phyloP scores from a whole-genome alignment of 1,284 basidiomycete species.

The Anthracocystis setariae region DNA sequence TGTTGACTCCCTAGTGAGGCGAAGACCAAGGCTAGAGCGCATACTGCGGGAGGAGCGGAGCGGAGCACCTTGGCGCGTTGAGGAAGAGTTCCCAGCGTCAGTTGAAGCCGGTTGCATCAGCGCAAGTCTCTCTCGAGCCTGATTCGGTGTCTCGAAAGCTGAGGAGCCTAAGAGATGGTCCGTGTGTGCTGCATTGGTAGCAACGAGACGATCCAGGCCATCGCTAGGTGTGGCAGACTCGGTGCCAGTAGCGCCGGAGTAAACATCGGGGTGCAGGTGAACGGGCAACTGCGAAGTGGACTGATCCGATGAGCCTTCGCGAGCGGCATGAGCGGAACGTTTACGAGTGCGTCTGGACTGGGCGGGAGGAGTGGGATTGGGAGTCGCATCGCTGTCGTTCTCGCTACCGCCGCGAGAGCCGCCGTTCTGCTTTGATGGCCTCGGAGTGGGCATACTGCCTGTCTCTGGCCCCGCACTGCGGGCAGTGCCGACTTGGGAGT shows the following conservation, averaged over 20 bases:
- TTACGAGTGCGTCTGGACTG: conserved; percentile 29
- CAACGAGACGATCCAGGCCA: neutral
- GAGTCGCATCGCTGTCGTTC: conserved; percentile 25
- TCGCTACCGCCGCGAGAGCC: conserved; percentile 22
- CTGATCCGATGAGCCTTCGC: conserved; percentile 16
- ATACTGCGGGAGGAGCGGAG: conserved; percentile 17
- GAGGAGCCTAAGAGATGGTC: conserved; percentile 1
- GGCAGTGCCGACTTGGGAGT: neutral
- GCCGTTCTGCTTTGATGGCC: conserved; percentile 8
- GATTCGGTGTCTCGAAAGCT: conserved; percentile 15
- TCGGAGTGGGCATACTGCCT: conserved; percentile 22
- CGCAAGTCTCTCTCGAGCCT: conserved; percentile 21
- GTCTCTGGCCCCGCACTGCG: neutral
- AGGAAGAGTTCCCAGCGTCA: neutral
- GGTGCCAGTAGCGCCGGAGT: conserved; percentile 2
- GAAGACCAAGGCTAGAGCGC: conserved; percentile 9
- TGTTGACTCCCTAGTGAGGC: neutral
- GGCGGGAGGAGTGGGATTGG: conserved; percentile 11
- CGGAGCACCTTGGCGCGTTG: neutral
- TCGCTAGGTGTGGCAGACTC: neutral
- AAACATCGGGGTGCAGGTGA: neutral
- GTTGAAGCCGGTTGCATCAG: conserved; percentile 13
- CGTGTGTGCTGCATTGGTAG: neutral
- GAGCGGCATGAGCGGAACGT: conserved; percentile 23
- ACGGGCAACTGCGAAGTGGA: conserved; percentile 4